These are phyloP conservation scores for Pleurotus eryngii DNA, from an alignment of 768 basidiomycete genomes.

Conservation along the genomic window DNA sequence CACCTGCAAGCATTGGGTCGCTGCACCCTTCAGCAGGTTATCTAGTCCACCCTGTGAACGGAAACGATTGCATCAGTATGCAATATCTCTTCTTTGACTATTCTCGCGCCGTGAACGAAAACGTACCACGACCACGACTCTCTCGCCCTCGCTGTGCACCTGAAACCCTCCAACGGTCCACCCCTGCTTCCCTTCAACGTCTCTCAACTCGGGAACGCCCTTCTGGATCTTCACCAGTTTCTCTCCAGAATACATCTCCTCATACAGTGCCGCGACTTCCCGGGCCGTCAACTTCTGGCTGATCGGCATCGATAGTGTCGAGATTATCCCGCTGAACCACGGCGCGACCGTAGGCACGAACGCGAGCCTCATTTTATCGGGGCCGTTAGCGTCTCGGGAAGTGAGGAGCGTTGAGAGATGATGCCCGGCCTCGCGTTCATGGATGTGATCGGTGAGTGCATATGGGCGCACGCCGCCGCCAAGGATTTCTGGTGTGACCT, in stretches of 20 bases:
- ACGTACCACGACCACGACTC: slow-evolving; percentile 91
- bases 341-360: slow-evolving; percentile 87
- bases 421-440: slow-evolving; percentile 90
- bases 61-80: too few relatives aligned
- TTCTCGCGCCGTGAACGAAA: too few relatives aligned
- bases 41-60: slow-evolving; percentile 79
- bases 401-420: slow-evolving; percentile 71
- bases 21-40: slow-evolving; percentile 96
- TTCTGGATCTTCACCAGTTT: slow-evolving; percentile 64
- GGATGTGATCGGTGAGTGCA: slow-evolving; percentile 93
- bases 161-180: slow-evolving; percentile 94
- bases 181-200: slow-evolving; percentile 81
- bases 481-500: slow-evolving; percentile 76
- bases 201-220: slow-evolving; percentile 68
- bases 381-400: slow-evolving; percentile 23
- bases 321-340: slow-evolving; percentile 97
- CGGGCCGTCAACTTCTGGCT: slow-evolving; percentile 60
- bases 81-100: too few relatives aligned
- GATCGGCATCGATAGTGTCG: slow-evolving; percentile 82
- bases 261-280: slow-evolving; percentile 72
- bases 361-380: slow-evolving; percentile 47
- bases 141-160: slow-evolving; percentile 82
- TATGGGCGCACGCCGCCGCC: slow-evolving; percentile 80
- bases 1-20: slow-evolving; percentile 97
- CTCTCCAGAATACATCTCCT: slow-evolving; percentile 74